Percentiles rank a stretch among this genome's conserved stretches.
Conservation (phyloP, 805 yeast genomes). For the Metschnikowia baotianmanensis region DNA sequence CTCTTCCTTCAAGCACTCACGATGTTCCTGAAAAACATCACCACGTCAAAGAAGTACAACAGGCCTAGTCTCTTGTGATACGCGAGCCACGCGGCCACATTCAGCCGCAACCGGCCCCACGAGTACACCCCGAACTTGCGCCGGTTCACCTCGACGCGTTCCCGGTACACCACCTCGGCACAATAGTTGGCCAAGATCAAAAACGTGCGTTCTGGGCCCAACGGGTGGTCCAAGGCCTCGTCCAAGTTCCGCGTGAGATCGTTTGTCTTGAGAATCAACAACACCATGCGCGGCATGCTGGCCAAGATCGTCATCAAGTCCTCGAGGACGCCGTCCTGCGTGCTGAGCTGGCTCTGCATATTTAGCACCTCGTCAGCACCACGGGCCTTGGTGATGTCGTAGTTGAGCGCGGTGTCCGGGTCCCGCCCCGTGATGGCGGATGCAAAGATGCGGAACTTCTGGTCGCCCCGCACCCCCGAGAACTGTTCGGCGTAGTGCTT, state of each 20-base stretch:
- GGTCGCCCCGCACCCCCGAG: slow-evolving; percentile 74
- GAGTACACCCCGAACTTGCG: slow-evolving; percentile 20
- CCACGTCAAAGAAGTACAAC: slow-evolving; percentile 34
- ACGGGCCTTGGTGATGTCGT: slow-evolving; percentile 55
- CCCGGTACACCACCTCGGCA: slow-evolving; percentile 74
- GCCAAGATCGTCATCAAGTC: slow-evolving; percentile 79
- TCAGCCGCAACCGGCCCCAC: slow-evolving; percentile 17
- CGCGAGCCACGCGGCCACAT: slow-evolving; percentile 30
- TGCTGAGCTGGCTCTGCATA: slow-evolving; percentile 60
- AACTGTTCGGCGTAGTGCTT: slow-evolving; percentile 68
- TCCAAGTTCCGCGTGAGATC: slow-evolving; percentile 89
- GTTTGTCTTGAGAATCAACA: slow-evolving; percentile 87
- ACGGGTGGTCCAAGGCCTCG: slow-evolving; percentile 74
- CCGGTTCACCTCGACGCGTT: slow-evolving; percentile 46
- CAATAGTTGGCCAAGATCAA: slow-evolving; percentile 88
- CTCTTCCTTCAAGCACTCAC: background rate
- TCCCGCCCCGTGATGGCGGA: slow-evolving; percentile 96
- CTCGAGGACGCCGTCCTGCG: slow-evolving; percentile 61
- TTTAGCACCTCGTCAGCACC: slow-evolving; percentile 58
- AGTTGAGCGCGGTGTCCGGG: slow-evolving; percentile 66
- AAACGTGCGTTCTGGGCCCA: slow-evolving; percentile 86
- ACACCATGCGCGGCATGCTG: slow-evolving; percentile 78
- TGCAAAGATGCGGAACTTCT: slow-evolving; percentile 75
- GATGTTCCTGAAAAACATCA: slow-evolving; percentile 22
- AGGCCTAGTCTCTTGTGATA: slow-evolving; percentile 33